A percentile compares a stretch with the other conserved stretches of the same genome.
Evolutionary conservation across 2,329 filamentous ascomycete genomes (phyloP).

Genomic region (Neopestalotiopsis clavispora): DNA sequence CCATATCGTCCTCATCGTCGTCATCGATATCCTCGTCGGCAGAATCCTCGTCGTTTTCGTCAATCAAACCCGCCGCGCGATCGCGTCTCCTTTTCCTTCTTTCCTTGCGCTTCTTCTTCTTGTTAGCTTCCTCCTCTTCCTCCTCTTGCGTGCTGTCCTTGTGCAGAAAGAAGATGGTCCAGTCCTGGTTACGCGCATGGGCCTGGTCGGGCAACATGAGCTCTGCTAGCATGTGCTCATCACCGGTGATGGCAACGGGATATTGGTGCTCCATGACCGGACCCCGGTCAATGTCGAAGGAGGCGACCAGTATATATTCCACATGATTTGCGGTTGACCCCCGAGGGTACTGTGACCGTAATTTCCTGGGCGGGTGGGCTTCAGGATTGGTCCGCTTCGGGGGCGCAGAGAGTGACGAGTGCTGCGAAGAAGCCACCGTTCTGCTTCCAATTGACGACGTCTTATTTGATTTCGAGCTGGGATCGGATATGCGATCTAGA

Average conservation of each 20-base stretch:
- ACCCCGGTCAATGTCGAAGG: slow-evolving; percentile 94
- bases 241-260: slow-evolving; percentile 90
- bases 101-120: slow-evolving; percentile 57
- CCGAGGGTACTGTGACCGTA: slow-evolving; percentile 78
- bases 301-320: slow-evolving; percentile 96
- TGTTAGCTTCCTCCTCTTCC: slow-evolving; percentile 72
- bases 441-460: slow-evolving; percentile 54
- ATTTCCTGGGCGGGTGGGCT: slow-evolving; percentile 56
- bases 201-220: slow-evolving; percentile 98
- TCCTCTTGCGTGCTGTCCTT: slow-evolving; percentile 88
- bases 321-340: slow-evolving; percentile 87
- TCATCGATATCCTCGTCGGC: slow-evolving; percentile 48
- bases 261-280: slow-evolving; percentile 99
- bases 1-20: slow-evolving; percentile 54
- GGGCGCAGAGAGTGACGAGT: slow-evolving; percentile 60
- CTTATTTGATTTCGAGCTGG: slow-evolving; percentile 61
- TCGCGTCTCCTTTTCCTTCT: slow-evolving; percentile 58
- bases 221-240: slow-evolving; percentile 97
- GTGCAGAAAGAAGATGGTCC: slow-evolving; percentile 99
- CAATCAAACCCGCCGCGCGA: slow-evolving; percentile 52
- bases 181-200: slow-evolving; percentile 92
- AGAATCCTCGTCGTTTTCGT: slow-evolving; percentile 48
- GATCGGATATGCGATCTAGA: slow-evolving; percentile 61
- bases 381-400: slow-evolving; percentile 56
- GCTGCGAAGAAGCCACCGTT: slow-evolving; percentile 60